These are phyloP conservation scores for Phytophthora cryptogea DNA, from an alignment of 352 stramenopile species.

Conservation along the genomic window DNA sequence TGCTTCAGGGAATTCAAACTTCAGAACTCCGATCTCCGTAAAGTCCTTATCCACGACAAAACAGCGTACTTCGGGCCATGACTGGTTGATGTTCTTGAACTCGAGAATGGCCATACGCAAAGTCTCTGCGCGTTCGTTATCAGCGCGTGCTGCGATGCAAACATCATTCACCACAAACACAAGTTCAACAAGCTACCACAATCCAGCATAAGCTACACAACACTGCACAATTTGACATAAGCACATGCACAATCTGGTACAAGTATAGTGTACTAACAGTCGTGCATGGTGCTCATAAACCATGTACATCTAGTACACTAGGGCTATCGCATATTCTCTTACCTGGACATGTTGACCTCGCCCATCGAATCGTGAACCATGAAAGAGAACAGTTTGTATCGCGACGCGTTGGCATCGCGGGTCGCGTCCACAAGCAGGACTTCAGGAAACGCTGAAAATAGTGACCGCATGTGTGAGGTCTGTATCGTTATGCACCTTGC, in stretches of 20 bases:
- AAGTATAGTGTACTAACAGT: background rate
- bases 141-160: conserved; percentile 13
- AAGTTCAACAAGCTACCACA: conserved; percentile 1
- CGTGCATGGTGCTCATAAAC: background rate
- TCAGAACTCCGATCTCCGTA: conserved; percentile 22
- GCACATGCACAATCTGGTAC: background rate
- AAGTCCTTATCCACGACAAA: conserved; percentile 33
- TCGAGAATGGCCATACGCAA: conserved; percentile 6
- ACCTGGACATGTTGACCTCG: conserved; percentile 23
- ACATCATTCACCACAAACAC: background rate
- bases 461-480: background rate
- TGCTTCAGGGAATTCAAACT: conserved; percentile 3
- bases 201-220: conserved; percentile 1
- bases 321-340: background rate
- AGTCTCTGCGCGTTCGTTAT: conserved; percentile 5
- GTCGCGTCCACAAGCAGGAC: conserved; percentile 11
- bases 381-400: conserved; percentile 27
- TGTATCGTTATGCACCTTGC: background rate
- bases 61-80: conserved; percentile 1
- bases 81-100: conserved; percentile 21
- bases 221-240: conserved; percentile 1
- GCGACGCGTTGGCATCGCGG: conserved; percentile 8
- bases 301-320: background rate
- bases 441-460: conserved; percentile 2
- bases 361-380: conserved; percentile 16